Base-by-base conservation (phyloP, 2,329 filamentous ascomycete species). In the Colletotrichum echinochloae region DNA sequence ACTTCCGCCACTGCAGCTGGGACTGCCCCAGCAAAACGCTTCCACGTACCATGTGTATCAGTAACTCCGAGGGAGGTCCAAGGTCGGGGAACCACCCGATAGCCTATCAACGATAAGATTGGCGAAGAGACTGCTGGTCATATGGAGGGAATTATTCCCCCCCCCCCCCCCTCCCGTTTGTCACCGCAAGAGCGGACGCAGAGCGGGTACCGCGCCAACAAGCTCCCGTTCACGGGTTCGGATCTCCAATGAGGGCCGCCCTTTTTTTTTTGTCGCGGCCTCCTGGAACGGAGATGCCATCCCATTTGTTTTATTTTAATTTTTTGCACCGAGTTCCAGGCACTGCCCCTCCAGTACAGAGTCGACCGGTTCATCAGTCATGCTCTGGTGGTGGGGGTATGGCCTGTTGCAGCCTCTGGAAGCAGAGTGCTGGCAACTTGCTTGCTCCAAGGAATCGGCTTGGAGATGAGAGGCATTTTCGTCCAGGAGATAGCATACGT, bases 401-500 rank as follows among this genome's bases (percentile, higher is more conserved):
- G 14, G 28, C 26, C 35, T 18, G 44, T 44, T 52, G 57, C 56
- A 8, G 49, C 26, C 64, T 62, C 11, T 33, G 26, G 26, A 57
- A 23, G 55, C 14, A 51, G 12, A 61, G 51, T n/a, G n/a, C 35
- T n/a, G 67, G 52, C 57, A 37, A 70, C n/a, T n/a, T n/a, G n/a
- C n/a, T 63, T 37, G 16, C 56, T 70, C 56, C 67, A 51, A 59
- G 67, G 64, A 62, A 59, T 35, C 9, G 39, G 57, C 64, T 56
- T 62, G 35, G 49, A 70, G 67, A 62, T 35, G 52, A 70, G 67
- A 62, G 67, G 67, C 52, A 70, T 70, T 70, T 69, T 67, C 20
- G 26, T 23, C 49, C 49, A 26, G 23, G 37, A 46, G n/a, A n/a
- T n/a, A 39, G 14, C 35, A 44, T 41, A 30, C 51, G 35, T 63